Percentiles rank a stretch among this genome's conserved stretches.
Conservation (phyloP, 176 grass and related monocot species). For the Ensete glaucum region DNA sequence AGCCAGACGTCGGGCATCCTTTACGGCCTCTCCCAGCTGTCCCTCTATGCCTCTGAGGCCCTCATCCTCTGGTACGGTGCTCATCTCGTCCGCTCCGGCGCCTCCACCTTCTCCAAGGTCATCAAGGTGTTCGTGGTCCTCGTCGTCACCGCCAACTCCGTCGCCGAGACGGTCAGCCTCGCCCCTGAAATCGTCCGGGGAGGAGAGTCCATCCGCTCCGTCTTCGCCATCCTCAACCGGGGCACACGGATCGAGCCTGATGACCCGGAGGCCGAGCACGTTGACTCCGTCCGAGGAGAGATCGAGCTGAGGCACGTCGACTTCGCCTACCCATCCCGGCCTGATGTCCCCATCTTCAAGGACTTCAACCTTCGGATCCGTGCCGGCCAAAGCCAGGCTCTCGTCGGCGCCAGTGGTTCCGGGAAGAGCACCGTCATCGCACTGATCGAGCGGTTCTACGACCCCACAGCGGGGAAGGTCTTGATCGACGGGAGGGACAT, state of each 20-base stretch:
- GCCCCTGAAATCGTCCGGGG: slow-evolving; percentile 83
- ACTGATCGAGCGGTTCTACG: slow-evolving; percentile 85
- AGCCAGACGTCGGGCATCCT: slow-evolving; percentile 85
- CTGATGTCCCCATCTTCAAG: slow-evolving; percentile 83
- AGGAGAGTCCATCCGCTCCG: slow-evolving; percentile 72
- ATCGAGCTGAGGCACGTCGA: slow-evolving; percentile 87
- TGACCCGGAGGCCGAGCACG: slow-evolving; percentile 67
- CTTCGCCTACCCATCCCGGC: slow-evolving; percentile 65
- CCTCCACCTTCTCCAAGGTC: slow-evolving; percentile 91
- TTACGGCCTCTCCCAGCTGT: slow-evolving; percentile 87
- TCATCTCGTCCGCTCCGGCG: slow-evolving; percentile 57
- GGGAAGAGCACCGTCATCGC: slow-evolving; percentile 95
- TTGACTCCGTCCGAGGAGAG: slow-evolving; percentile 54
- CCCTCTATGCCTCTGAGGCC: slow-evolving; percentile 73
- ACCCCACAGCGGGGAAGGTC: slow-evolving; percentile 64
- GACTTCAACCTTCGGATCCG: slow-evolving; percentile 94
- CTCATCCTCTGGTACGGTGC: slow-evolving; percentile 94
- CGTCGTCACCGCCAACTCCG: slow-evolving; percentile 86
- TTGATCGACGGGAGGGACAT: slow-evolving; percentile 80
- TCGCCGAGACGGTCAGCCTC: slow-evolving; percentile 83
- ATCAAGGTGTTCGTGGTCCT: slow-evolving; percentile 99
- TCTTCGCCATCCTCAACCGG: slow-evolving; percentile 81
- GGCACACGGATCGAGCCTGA: slow-evolving; percentile 67
- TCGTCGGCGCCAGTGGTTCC: slow-evolving; percentile 75
- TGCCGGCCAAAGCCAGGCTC: slow-evolving; percentile 74